Base-by-base conservation (phyloP, 2,329 filamentous ascomycete species). In the Botrytis aclada region DNA sequence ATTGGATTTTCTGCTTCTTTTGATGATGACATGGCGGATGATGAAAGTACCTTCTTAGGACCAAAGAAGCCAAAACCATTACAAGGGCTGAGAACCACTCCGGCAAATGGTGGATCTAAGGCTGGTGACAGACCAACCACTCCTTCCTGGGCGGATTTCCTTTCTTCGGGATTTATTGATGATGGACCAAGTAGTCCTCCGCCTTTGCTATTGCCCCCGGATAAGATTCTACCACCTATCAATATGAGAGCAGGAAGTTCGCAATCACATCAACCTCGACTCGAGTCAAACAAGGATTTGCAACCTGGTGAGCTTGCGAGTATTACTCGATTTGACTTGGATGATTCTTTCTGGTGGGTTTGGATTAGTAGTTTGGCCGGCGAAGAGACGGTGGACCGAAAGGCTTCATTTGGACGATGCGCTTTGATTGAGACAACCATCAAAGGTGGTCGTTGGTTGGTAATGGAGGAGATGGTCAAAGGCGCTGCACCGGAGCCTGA, bases 281-380 rank as follows among this genome's bases (percentile, higher is more conserved):
- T 93, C n/a, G 90, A 94, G 76, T 87, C 86, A 22, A 89, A 93
- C 71, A 83, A 83, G 37, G 85, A 89, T 58, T 85, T 98, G 0
- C 94, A 98, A 76, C 96, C 95, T 0, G 96, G 94, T 69, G 96
- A 99, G 85, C 87, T 99, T 73, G 96, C 96, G 43, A 98, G 94
- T 80, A 97, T 99, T 80, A 92, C 89, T 37, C 88, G 88, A 54
- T 88, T 98, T 73, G 91, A 96, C 75, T 86, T 99, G 8, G 96
- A 99, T 78, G 95, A 98, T 81, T 92, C 94, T 1, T 99, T 99
- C 82, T 99, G 96, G 96, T 98, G 96, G 95, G 96, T 98, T 6
- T 99, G 96, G 96, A 98, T 99, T 87, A 97, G 90, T 78, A 98
- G 95, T 85, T 84, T 99, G 79, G 94, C 95, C 1, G 92, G 90